A percentile compares a stretch with the other conserved stretches of the same genome.
Conservation (phyloP, 2,329 filamentous ascomycete species). For the Penicillium griseofulvum region DNA sequence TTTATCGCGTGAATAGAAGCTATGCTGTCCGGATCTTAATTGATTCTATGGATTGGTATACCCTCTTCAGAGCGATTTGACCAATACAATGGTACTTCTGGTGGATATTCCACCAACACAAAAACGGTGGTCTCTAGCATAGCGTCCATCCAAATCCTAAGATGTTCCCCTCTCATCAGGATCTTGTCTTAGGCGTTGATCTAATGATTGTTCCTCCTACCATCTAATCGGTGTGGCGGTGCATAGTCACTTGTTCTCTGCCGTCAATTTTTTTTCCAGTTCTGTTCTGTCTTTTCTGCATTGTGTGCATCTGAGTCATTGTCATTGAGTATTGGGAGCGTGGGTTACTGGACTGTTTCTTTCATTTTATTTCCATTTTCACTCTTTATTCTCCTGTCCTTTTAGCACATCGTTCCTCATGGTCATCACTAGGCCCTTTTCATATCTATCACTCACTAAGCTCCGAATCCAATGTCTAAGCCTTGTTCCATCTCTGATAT, state of each 20-base stretch:
- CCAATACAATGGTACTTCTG: constrained; percentile 1
- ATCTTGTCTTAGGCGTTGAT: constrained; percentile 12
- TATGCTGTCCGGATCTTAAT: not conserved
- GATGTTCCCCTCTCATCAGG: not conserved
- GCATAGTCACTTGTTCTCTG: constrained; percentile 15
- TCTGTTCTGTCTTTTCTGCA: constrained; percentile 19
- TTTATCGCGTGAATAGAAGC: not conserved
- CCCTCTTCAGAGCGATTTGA: not conserved
- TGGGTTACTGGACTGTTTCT: constrained; percentile 24
- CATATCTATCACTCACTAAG: constrained; percentile 16
- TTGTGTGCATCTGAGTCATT: constrained; percentile 29
- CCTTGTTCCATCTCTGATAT: not conserved
- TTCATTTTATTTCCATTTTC: constrained; percentile 22
- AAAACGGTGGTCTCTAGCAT: constrained; percentile 13
- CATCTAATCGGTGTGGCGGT: constrained; percentile 13
- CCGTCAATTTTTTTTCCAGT: constrained; percentile 1
- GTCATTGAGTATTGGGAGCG: constrained; percentile 31
- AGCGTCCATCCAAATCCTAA: not conserved
- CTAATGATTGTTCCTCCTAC: constrained; percentile 21
- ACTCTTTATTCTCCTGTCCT: constrained; percentile 20
- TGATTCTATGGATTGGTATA: not conserved
- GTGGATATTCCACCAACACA: constrained; percentile 5
- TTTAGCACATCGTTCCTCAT: constrained; percentile 30
- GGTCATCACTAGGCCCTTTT: constrained; percentile 26
- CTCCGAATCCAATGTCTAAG: constrained; percentile 17